phyloP scores from a whole-genome alignment of 129 eudicot genomes.

The Flaveria brownii region DNA sequence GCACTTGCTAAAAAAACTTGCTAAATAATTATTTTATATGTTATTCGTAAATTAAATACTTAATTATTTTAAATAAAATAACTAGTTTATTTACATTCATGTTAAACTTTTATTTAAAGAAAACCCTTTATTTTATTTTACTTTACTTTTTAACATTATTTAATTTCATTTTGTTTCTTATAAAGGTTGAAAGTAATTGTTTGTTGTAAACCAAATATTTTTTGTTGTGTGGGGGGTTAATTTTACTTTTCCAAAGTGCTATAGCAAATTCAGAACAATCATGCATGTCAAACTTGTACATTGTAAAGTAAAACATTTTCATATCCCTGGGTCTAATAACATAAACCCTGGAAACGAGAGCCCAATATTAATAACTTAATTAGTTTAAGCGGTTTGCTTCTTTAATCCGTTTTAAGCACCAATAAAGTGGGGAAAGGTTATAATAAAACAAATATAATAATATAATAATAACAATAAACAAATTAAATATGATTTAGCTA shows the following conservation, averaged over 20 bases:
- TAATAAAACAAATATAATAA: not conserved
- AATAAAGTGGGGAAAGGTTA: not conserved
- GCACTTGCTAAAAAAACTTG: no score
- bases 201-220: not conserved
- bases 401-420: slow-evolving; percentile 26
- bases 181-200: no score
- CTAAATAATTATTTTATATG: no score
- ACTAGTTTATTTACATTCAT: not conserved
- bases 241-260: not conserved
- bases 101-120: not conserved
- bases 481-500: slow-evolving; percentile 14
- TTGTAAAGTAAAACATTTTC: not conserved
- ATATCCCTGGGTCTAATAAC: not conserved
- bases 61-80: not conserved
- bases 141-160: no score
- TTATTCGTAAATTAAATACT: no score
- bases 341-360: not conserved
- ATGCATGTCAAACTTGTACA: slow-evolving; percentile 9
- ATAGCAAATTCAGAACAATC: not conserved
- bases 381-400: slow-evolving; percentile 30
- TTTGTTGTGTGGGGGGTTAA: not conserved
- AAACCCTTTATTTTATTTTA: not conserved
- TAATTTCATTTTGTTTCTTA: no score
- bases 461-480: not conserved
- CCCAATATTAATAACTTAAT: not conserved